Conservation (phyloP, 345 rosid genomes). For the Lumnitzera racemosa region DNA sequence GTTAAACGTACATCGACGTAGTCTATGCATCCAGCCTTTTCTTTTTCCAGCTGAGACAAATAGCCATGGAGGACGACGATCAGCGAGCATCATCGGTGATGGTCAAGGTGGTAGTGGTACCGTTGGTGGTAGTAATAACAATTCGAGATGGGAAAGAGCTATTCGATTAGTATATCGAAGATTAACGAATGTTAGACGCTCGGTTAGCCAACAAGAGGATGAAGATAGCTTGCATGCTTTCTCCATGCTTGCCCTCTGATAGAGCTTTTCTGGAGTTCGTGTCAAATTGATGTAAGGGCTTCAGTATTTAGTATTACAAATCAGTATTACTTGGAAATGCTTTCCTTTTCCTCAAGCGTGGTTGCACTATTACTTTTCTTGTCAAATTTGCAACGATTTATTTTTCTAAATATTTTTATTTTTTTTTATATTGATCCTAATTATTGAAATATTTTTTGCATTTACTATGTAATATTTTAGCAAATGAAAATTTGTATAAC, state of each 20-base stretch:
- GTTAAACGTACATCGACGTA: not conserved
- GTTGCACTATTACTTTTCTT: too few relatives aligned
- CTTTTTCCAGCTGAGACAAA: conserved; percentile 13
- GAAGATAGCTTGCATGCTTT: conserved; percentile 10
- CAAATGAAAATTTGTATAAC: too few relatives aligned
- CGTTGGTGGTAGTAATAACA: not conserved
- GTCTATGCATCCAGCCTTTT: conserved; percentile 5
- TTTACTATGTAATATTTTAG: too few relatives aligned
- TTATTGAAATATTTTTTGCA: too few relatives aligned
- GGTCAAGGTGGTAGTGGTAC: not conserved
- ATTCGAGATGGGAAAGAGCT: conserved; percentile 11
- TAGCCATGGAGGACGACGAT: conserved; percentile 3
- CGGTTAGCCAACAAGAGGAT: not conserved
- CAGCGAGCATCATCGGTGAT: not conserved
- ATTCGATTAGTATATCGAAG: conserved; percentile 4
- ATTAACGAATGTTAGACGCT: not conserved
- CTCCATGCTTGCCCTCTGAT: conserved; percentile 12
- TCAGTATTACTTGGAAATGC: not conserved
- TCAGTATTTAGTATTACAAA: not conserved
- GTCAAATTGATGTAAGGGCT: not conserved
- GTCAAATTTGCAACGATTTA: too few relatives aligned
- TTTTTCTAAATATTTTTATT: too few relatives aligned
- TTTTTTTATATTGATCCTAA: too few relatives aligned
- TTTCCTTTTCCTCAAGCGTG: too few relatives aligned
- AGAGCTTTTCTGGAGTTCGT: too few relatives aligned